Evolutionary conservation across 768 basidiomycete genomes (phyloP), one percentile per base, ranked within the genome.

Genomic region (Lactarius indigo): DNA sequence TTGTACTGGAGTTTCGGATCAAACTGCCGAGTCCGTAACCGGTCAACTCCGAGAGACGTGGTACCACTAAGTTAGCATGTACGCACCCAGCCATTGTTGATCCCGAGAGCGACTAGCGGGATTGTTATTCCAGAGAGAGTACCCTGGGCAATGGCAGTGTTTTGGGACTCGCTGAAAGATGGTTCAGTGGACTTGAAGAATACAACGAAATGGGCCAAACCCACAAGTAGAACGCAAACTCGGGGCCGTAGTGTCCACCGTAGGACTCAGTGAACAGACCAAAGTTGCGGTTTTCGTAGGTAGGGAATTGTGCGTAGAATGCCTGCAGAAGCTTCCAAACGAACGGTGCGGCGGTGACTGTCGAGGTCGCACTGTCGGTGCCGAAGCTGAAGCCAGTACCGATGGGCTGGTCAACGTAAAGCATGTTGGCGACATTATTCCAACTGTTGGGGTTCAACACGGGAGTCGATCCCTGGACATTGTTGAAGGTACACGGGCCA

Each of bases 261-360:
- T 58, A 66, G 78, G 83, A 84, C 73, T 85, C 83, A 3, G 83
- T 83, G 83, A 84, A 85, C 47, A 85, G 74, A 1, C 81, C 84
- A 56, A 85, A 74, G 7, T 78, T 76, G 61, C 75, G 77, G 5
- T 67, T 65, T 39, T 76, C 72, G 31, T 79, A 79, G 39, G 79
- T 77, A 35, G 80, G 63, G 64, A 85, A 85, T 64, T 78, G 78
- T n/a, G 56, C 56, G 56, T 57, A 57, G 56, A 57, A 52, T 52
- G 50, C 50, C 50, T 52, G 50, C 50, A 52, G 50, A 15, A 52
- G 50, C 50, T 23, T 52, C 56, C 56, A 57, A 10, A 57, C 56
- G 31, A 33, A 57, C 18, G 56, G 56, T 12, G 56, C 56, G 6
- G 56, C 56, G 56, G 56, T 35, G 56, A 57, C 56, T 3, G 56